Base-by-base conservation (phyloP, 1,139 yeast species). In the Zygosaccharomyces sapae region DNA sequence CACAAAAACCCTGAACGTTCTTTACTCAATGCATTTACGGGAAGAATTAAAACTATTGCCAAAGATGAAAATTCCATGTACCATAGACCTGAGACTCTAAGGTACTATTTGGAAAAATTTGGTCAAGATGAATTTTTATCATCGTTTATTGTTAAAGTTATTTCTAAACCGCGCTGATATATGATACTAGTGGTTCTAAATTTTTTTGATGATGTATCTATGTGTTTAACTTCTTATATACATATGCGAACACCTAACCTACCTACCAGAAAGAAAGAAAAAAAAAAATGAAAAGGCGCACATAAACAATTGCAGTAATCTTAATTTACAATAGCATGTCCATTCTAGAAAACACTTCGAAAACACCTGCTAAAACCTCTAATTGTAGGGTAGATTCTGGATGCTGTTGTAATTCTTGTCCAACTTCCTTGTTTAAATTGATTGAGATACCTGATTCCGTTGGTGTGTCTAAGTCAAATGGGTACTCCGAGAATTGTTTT, bases 281-380 rank as follows among this genome's bases (percentile, higher is more conserved):
- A 7, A n/a, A 22, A 22, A 38, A 13, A 25, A 8, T 8, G 5
- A 27, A 27, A 27, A 27, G 31, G n/a, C n/a, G 31, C 31, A 7
- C 31, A 27, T 12, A 27, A 9, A 10, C n/a, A 10, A 27, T 10
- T 7, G 16, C 2, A 9, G 19, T 38, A 16, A 12, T 16, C 7
- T 25, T 16, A 8, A 39, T 22, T 54, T 57, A 72, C 54, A 74
- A 61, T 31, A 74, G 61, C 48, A 76, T 69, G 55, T 74, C 79
- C 73, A 75, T 72, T 53, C 74, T 69, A 1, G 77, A 67, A 54
- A 74, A 73, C 4, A 74, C 78, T 49, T 72, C 72, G 31, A 74
- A 61, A 4, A 90, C 96, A 39, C 96, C 98, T 30, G 97, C 97
- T 49, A 92, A 75, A 48, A 90, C 82, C 69, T 92, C 99, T 54